A percentile compares a stretch with the other conserved stretches of the same genome.
Evolutionary conservation across 306 rosid genomes (phyloP).

Genomic region (Prosopis cineraria): DNA sequence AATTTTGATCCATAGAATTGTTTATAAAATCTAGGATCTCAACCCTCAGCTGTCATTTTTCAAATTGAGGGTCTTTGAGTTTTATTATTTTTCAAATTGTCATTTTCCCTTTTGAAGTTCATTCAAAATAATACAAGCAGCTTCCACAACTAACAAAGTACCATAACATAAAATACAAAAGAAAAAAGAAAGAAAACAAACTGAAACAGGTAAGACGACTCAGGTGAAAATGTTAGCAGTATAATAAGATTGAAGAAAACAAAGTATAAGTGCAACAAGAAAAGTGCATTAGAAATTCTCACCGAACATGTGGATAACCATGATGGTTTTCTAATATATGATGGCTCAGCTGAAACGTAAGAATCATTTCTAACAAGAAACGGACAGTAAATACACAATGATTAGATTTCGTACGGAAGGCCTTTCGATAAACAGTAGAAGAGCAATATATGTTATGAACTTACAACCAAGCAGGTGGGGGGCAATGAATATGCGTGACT

Average conservation of each 20-base stretch:
- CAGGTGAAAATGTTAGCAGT: not conserved
- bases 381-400: constrained; percentile 24
- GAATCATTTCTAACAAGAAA: constrained; percentile 64
- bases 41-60: no score
- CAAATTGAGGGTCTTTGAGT: not conserved
- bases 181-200: not conserved
- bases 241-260: no score
- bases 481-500: constrained; percentile 92
- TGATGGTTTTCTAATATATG: constrained; percentile 68
- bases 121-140: not conserved
- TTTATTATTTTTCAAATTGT: not conserved
- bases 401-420: constrained; percentile 16
- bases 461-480: constrained; percentile 97
- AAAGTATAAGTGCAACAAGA: not conserved
- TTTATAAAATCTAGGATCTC: no score
- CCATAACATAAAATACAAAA: not conserved
- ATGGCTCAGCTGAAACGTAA: constrained; percentile 41
- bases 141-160: not conserved
- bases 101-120: not conserved
- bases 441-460: constrained; percentile 33
- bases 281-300: constrained; percentile 35
- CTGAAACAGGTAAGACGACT: not conserved
- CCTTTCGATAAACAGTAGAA: constrained; percentile 11
- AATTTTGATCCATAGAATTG: not conserved
- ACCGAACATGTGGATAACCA: constrained; percentile 83